phyloP scores from a whole-genome alignment of 2,329 filamentous ascomycete genomes.

The Fusarium sp. region DNA sequence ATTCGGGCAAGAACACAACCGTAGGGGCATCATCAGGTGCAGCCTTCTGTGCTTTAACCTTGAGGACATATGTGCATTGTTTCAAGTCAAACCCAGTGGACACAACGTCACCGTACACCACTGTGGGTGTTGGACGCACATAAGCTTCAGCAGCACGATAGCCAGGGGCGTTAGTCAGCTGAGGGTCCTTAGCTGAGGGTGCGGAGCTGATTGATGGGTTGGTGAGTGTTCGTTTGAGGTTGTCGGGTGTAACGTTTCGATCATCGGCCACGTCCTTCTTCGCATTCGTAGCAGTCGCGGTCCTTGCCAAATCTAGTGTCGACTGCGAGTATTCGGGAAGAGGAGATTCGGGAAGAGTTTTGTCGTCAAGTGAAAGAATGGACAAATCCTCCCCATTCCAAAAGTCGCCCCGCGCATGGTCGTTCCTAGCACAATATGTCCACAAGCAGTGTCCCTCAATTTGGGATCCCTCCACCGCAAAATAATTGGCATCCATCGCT shows the following conservation, averaged over 20 bases:
- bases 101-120: constrained; percentile 76
- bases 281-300: constrained; percentile 23
- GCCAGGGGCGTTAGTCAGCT: constrained; percentile 74
- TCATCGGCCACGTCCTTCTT: constrained; percentile 62
- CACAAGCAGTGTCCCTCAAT: constrained; percentile 91
- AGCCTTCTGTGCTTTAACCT: constrained; percentile 70
- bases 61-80: constrained; percentile 80
- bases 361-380: constrained; percentile 88
- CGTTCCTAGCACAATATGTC: constrained; percentile 86
- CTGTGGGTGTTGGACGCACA: constrained; percentile 84
- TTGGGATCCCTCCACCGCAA: constrained; percentile 84
- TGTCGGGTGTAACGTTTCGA: constrained; percentile 75
- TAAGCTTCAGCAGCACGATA: constrained; percentile 94
- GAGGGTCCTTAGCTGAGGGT: constrained; percentile 63
- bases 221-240: constrained; percentile 79
- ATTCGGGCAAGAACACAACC: constrained; percentile 87
- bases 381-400: constrained; percentile 99
- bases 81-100: constrained; percentile 85
- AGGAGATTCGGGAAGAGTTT: constrained; percentile 65
- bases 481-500: constrained; percentile 97
- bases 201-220: constrained; percentile 74
- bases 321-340: constrained; percentile 62
- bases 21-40: constrained; percentile 77
- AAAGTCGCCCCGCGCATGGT: constrained; percentile 88
- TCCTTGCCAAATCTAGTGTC: constrained; percentile 55